Percentiles rank a stretch among this genome's conserved stretches.
Conservation (phyloP, 352 stramenopile species). For the Aphanomyces invadans region DNA sequence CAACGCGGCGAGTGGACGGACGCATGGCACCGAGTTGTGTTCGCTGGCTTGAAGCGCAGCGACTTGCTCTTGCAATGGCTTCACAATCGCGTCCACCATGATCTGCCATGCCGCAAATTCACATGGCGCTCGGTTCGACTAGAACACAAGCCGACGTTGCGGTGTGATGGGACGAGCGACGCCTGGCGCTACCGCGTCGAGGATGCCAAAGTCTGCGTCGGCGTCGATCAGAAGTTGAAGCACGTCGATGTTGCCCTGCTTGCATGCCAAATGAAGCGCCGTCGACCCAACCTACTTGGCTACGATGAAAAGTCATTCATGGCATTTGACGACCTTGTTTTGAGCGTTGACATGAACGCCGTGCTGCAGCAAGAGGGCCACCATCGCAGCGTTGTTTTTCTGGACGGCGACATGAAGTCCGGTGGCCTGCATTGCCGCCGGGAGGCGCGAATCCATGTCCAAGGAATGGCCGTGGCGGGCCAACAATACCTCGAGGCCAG, state of each 20-base stretch:
- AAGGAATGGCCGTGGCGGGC: neutral
- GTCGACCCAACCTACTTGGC: neutral
- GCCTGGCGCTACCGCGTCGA: slow-evolving; percentile 18
- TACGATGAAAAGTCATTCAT: neutral
- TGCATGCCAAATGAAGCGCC: slow-evolving; percentile 14
- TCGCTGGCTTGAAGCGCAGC: slow-evolving; percentile 2
- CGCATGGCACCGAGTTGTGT: neutral
- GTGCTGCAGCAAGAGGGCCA: slow-evolving; percentile 1
- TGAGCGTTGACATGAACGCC: slow-evolving; percentile 20
- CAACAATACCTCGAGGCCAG: neutral
- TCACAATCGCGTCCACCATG: neutral
- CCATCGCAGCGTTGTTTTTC: slow-evolving; percentile 20
- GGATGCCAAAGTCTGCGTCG: slow-evolving; percentile 14
- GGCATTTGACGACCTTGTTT: slow-evolving; percentile 11
- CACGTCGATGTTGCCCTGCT: neutral
- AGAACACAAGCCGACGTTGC: too few relatives aligned
- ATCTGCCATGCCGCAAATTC: slow-evolving; percentile 11
- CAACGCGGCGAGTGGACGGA: neutral
- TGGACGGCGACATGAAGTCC: slow-evolving; percentile 14
- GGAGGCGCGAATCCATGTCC: neutral
- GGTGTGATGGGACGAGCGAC: too few relatives aligned
- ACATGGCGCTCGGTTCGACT: slow-evolving; percentile 8
- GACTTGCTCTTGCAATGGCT: slow-evolving; percentile 2
- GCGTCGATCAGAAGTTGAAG: neutral
- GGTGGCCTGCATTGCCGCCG: slow-evolving; percentile 1